phyloP scores from a whole-genome alignment of 805 yeast species.

The Ogataea methanolica region DNA sequence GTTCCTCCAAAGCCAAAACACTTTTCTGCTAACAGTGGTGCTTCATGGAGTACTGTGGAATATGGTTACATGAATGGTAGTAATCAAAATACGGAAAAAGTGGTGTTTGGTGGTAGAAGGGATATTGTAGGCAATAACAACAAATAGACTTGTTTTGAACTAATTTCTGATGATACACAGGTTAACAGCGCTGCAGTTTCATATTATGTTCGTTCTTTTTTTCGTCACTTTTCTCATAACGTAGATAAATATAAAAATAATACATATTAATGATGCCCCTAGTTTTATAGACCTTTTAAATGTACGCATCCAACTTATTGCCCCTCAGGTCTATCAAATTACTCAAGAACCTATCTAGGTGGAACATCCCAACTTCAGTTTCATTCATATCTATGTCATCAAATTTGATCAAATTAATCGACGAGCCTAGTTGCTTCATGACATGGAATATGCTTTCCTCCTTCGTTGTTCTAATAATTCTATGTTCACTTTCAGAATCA shows the following conservation, averaged over 20 bases:
- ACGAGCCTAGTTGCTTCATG: constrained; percentile 41
- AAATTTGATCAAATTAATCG: constrained; percentile 21
- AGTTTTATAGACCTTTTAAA: neutral
- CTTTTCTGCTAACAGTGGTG: constrained; percentile 31
- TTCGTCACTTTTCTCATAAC: no score
- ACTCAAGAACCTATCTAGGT: constrained; percentile 22
- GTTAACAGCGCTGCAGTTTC: no score
- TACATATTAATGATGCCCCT: no score
- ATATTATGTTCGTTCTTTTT: no score
- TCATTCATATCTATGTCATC: constrained; percentile 13
- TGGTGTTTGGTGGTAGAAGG: constrained; percentile 50
- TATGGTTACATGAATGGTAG: constrained; percentile 60
- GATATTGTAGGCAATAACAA: constrained; percentile 31
- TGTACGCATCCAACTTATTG: constrained; percentile 1
- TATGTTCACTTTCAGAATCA: constrained; percentile 20
- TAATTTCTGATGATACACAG: no score
- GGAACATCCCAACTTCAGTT: constrained; percentile 16
- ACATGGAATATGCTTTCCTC: constrained; percentile 49
- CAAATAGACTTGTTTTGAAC: no score
- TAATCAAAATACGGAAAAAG: constrained; percentile 46
- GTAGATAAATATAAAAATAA: no score
- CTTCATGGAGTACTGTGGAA: constrained; percentile 51
- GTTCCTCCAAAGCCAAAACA: constrained; percentile 53
- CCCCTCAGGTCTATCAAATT: constrained; percentile 17
- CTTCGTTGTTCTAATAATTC: constrained; percentile 43